Evolutionary conservation across 2,329 filamentous ascomycete species (phyloP), one percentile per base, ranked within the genome.

Genomic region (Ophiocordyceps australis): DNA sequence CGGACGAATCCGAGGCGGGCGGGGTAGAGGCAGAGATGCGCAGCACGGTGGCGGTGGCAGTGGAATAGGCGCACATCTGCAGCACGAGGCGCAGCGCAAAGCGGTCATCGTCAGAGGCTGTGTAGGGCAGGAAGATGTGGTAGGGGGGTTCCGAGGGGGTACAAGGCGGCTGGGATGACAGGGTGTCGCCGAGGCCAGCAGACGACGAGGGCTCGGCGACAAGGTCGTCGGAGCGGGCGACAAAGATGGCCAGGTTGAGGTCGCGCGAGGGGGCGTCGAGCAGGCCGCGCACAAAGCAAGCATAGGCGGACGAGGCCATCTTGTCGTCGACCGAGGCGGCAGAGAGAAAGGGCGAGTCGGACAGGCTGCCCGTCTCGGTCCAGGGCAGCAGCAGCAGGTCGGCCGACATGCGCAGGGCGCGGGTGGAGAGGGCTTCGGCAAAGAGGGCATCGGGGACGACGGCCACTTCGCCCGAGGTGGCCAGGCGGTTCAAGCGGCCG

Each of bases 51-150:
- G 74, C 80, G 0, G 80, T 85, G 15, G 93, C 70, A 22, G 78
- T 68, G 4, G 69, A 63, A 39, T 83, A 89, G 44, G 75, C 72
- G 1, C 75, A 80, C 1, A 98, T 62, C 41, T 94, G 86, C 4
- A 95, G 59, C 4, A 86, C 76, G 14, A 95, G 67, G 2, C 74
- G 62, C 1, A 95, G 60, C 1, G 83, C 85, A 5, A 75, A 68
- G 7, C 71, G 66, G 41, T 94, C 86, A 41, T 98, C 89, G 2
- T 60, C 54, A 7, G 80, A 80, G 7, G 80, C 80, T 12, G 86
- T 85, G 50, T 82, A 95, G 1, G 85, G 77, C 28, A 92, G 59
- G 45, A 92, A 85, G 35, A 95, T 64, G 43, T 86, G 82, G 43
- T 92, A 82, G 19, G 69, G 72, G 32, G 72, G 74, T 39, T 80